Conservation (phyloP, 2,329 filamentous ascomycete species). For the Phoma sp. region DNA sequence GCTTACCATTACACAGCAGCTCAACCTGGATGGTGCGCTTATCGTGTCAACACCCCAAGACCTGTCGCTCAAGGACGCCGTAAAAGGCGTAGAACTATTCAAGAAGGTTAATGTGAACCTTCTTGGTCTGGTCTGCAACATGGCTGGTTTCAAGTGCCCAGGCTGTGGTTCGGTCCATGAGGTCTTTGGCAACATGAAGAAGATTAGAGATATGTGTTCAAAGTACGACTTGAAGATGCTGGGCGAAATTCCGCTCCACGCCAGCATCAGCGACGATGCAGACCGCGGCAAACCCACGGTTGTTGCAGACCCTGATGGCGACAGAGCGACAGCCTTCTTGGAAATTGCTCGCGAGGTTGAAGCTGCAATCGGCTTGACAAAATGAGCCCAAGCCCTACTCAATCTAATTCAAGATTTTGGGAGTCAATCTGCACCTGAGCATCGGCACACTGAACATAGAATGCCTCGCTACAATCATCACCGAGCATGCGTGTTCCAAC, state of each 20-base stretch:
- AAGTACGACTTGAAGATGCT: constrained; percentile 80
- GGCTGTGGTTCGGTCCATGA: constrained; percentile 58
- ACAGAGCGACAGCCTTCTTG: constrained; percentile 75
- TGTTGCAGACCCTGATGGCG: constrained; percentile 80
- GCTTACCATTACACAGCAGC: constrained; percentile 93
- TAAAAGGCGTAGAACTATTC: constrained; percentile 94
- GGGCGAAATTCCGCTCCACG: constrained; percentile 87
- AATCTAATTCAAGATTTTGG: too few species aligned
- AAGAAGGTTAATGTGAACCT: constrained; percentile 80
- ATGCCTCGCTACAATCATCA: too few species aligned
- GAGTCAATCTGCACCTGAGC: too few species aligned
- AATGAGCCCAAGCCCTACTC: too few species aligned
- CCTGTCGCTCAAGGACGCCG: constrained; percentile 87
- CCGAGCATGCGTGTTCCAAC: too few species aligned
- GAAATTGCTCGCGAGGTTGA: constrained; percentile 67
- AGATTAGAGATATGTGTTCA: constrained; percentile 78
- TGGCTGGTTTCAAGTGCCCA: constrained; percentile 50
- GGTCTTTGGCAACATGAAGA: constrained; percentile 67
- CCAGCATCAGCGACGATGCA: constrained; percentile 84
- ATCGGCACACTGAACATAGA: too few species aligned
- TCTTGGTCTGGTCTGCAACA: constrained; percentile 75
- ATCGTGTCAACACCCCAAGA: constrained; percentile 95
- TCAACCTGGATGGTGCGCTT: constrained; percentile 84
- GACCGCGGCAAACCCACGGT: constrained; percentile 89
- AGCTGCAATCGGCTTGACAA: constrained; percentile 26